Evolutionary conservation across 78 protist genomes (phyloP).

Genomic region (Dictyostelium citrinum): DNA sequence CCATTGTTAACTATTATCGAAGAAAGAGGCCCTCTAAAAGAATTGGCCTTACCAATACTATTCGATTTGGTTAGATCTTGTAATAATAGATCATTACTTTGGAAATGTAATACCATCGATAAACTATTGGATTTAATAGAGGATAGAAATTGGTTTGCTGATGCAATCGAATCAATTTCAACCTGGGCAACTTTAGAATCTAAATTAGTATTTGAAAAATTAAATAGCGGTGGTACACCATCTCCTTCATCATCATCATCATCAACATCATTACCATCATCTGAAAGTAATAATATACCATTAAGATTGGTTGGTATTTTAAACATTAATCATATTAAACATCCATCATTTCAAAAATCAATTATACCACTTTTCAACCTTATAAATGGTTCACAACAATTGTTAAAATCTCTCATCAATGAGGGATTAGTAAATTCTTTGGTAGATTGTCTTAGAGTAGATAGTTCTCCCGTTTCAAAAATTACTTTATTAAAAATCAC

Average conservation of each 20-base stretch:
- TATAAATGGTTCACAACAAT: constrained; percentile 3
- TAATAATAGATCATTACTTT: not conserved
- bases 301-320: not conserved
- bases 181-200: constrained; percentile 66
- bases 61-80: constrained; percentile 61
- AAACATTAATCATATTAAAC: constrained; percentile 36
- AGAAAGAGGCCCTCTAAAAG: constrained; percentile 57
- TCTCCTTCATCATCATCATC: not conserved
- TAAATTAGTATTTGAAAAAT: not conserved
- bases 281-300: not conserved
- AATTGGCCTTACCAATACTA: constrained; percentile 65
- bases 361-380: constrained; percentile 37
- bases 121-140: constrained; percentile 12
- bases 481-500: constrained; percentile 57
- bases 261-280: not conserved
- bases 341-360: constrained; percentile 70
- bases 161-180: constrained; percentile 68
- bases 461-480: constrained; percentile 55
- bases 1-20: constrained; percentile 36
- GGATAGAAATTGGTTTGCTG: constrained; percentile 70
- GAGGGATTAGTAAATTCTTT: constrained; percentile 18
- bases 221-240: not conserved
- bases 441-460: constrained; percentile 24
- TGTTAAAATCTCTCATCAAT: constrained; percentile 28
- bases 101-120: constrained; percentile 46